Percentiles rank a stretch among this genome's conserved stretches.
phyloP scores from a whole-genome alignment of 2,329 filamentous ascomycete species.

The Colletotrichum musicola region DNA sequence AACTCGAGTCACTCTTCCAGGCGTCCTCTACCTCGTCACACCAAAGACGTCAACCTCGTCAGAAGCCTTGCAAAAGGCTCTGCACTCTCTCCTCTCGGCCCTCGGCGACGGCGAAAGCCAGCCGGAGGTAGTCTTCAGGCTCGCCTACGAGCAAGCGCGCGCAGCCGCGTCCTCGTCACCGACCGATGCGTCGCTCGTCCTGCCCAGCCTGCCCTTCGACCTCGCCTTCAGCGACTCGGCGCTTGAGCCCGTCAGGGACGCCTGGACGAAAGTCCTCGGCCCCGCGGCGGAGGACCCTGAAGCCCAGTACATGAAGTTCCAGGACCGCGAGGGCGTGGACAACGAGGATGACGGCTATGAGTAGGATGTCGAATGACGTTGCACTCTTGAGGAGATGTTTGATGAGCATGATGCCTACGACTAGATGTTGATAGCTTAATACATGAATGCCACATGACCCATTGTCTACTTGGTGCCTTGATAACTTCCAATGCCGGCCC shows the following conservation, averaged over 20 bases:
- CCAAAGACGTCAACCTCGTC: slow-evolving; percentile 50
- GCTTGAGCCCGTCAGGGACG: slow-evolving; percentile 74
- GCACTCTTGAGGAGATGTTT: slow-evolving; percentile 25
- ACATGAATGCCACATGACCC: slow-evolving; percentile 20
- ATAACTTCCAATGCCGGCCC: too few relatives aligned
- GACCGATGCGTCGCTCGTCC: slow-evolving; percentile 59
- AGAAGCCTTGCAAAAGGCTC: slow-evolving; percentile 53
- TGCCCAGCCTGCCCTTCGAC: slow-evolving; percentile 72
- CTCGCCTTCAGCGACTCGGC: slow-evolving; percentile 80
- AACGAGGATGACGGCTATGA: slow-evolving; percentile 68
- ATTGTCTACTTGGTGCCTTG: too few relatives aligned
- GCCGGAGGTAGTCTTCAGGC: slow-evolving; percentile 59
- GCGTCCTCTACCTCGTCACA: slow-evolving; percentile 56
- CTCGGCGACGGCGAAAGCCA: slow-evolving; percentile 45
- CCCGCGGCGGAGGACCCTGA: slow-evolving; percentile 57
- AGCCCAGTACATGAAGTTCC: slow-evolving; percentile 79
- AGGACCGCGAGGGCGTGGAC: slow-evolving; percentile 74
- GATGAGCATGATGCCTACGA: slow-evolving; percentile 65
- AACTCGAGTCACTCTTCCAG: slow-evolving; percentile 42
- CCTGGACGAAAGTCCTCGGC: slow-evolving; percentile 76
- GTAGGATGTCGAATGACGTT: slow-evolving; percentile 32
- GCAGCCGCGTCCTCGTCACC: slow-evolving; percentile 43
- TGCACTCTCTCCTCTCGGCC: slow-evolving; percentile 56
- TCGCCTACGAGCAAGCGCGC: slow-evolving; percentile 68
- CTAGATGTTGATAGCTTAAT: slow-evolving; percentile 37